Conservation (phyloP, 179 eudicot genomes). For the Heliamphora pulchella region DNA sequence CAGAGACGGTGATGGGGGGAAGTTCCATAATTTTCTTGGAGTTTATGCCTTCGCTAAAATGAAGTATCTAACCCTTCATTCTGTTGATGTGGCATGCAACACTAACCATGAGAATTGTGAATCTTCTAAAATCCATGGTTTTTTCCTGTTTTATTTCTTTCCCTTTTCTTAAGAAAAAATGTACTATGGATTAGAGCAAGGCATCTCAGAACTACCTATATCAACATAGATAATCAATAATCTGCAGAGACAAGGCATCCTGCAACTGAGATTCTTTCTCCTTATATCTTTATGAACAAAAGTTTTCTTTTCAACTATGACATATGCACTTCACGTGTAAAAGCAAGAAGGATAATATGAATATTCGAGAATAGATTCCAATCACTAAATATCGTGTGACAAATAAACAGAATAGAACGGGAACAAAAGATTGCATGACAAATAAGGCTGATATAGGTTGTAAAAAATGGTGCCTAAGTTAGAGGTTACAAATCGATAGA, state of each 20-base stretch:
- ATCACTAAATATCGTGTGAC: neutral
- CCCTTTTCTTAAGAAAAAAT: neutral
- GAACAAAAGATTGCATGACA: neutral
- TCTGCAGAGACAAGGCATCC: neutral
- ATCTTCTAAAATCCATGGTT: no score
- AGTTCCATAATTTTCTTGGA: no score
- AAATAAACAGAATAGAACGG: neutral
- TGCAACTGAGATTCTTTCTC: neutral
- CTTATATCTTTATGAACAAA: neutral
- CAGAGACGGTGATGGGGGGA: no score
- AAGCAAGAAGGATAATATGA: neutral
- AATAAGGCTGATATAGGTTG: neutral
- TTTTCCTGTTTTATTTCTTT: no score
- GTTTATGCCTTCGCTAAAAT: no score
- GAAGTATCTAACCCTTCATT: no score
- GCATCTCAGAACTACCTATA: neutral
- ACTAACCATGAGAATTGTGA: no score
- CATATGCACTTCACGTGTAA: neutral
- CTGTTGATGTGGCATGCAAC: no score
- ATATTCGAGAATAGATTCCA: neutral
- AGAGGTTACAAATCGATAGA: neutral
- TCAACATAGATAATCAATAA: neutral
- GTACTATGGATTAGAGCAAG: neutral
- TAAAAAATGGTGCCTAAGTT: neutral
- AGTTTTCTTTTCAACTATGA: neutral